Evolutionary conservation across 1,284 basidiomycete genomes (phyloP), one percentile per base, ranked within the genome.

Genomic region (Puccinia coronata): DNA sequence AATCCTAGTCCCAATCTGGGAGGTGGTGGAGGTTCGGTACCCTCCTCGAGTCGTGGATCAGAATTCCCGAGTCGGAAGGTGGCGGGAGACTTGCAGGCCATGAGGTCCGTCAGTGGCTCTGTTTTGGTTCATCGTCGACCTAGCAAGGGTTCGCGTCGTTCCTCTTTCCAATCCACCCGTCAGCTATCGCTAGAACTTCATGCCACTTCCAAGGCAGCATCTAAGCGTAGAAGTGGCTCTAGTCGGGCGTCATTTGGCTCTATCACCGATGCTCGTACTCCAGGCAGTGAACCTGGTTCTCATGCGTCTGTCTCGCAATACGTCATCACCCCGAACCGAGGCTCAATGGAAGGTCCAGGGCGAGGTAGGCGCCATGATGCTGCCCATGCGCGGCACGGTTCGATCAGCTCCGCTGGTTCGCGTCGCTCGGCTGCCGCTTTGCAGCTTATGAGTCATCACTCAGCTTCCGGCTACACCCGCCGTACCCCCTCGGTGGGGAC

Each of bases 21-120:
- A 28, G 53, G 53, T 2, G 39, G 51, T 82, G 95, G 85, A 84
- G 95, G 93, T 85, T 93, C 92, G 82, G 95, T 95, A 89, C 3
- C 93, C 92, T 9, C 92, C 92, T 0, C 91, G 90, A 72, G 94
- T 89, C 63, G 25, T 36, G 61, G 14, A 51, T 31, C 65, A 11
- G 49, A 71, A 23, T 80, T 93, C 92, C 85, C 95, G 87, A 51
- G 23, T 41, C 53, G 77, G 59, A 69, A 47, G n/a, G 34, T 69
- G 51, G 34, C 47, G 23, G 65, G 53, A 57, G 63, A 69, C 69
- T 69, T 67, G 39, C 77, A 79, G 25, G 39, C 72, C n/a, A 11
- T 74, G 31, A 55, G 72, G 36, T 41, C 67, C 41, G 65, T 53
- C 47, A 67, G 63, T 47, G 67, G 36, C 31, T 61, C 77, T 28